A percentile compares a stretch with the other conserved stretches of the same genome.
phyloP scores from a whole-genome alignment of 495 filamentous ascomycete species.

The Annulohypoxylon maeteangense region DNA sequence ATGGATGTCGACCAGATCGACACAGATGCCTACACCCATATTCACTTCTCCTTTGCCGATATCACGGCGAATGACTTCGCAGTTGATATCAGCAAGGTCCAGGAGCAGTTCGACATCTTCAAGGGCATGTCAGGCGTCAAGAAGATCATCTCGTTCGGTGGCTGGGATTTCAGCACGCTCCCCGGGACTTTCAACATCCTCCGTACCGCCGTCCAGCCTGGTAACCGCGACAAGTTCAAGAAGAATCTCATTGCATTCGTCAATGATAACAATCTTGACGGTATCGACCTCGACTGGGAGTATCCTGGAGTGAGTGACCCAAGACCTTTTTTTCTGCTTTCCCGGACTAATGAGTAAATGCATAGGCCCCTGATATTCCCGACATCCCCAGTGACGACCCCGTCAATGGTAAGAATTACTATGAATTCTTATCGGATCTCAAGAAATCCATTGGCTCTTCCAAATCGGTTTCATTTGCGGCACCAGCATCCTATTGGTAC shows the following conservation, averaged over 20 bases:
- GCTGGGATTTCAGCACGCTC: conserved; percentile 58
- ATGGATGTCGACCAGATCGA: conserved; percentile 41
- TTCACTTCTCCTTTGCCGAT: conserved; percentile 58
- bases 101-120: conserved; percentile 42
- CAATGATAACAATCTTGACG: conserved; percentile 32
- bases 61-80: conserved; percentile 48
- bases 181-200: conserved; percentile 51
- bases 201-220: conserved; percentile 49
- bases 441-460: conserved; percentile 20
- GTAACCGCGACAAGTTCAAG: conserved; percentile 51
- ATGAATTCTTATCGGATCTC: conserved; percentile 34
- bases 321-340: neutral
- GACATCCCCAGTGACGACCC: conserved; percentile 38
- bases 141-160: conserved; percentile 59
- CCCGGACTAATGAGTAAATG: conserved; percentile 16
- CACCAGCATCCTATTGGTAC: conserved; percentile 46
- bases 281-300: conserved; percentile 55
- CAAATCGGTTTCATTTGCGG: conserved; percentile 44
- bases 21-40: conserved; percentile 52
- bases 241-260: conserved; percentile 53
- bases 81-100: conserved; percentile 26
- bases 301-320: conserved; percentile 50
- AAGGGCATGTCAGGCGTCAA: conserved; percentile 40
- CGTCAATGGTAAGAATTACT: conserved; percentile 38
- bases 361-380: conserved; percentile 44